phyloP scores from a whole-genome alignment of 768 basidiomycete genomes.

The Leccinum arenicola region DNA sequence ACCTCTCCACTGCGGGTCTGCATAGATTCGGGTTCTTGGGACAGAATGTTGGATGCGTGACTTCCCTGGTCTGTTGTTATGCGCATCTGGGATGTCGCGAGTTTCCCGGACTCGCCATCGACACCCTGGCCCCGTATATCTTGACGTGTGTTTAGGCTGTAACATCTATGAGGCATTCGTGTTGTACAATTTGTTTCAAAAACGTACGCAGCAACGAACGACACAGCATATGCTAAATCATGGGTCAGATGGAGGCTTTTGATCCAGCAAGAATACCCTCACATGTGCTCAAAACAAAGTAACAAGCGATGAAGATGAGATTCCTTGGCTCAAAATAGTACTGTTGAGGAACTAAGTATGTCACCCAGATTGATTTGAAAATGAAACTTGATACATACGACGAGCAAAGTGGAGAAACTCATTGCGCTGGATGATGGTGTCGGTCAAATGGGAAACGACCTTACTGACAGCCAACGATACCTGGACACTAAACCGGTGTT shows the following conservation, averaged over 20 bases:
- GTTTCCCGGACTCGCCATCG: constrained; percentile 35
- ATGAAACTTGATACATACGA: constrained; percentile 39
- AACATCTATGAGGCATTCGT: constrained; percentile 11
- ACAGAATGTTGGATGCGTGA: background rate
- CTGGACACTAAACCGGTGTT: constrained; percentile 65
- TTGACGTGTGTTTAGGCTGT: constrained; percentile 60
- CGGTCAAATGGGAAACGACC: background rate
- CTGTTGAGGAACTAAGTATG: constrained; percentile 30
- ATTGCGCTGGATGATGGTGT: constrained; percentile 18
- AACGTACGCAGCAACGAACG: constrained; percentile 63
- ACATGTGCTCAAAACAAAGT: constrained; percentile 69
- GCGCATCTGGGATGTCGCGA: constrained; percentile 27
- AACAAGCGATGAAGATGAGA: constrained; percentile 57
- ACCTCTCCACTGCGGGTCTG: constrained; percentile 7
- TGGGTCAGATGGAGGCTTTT: constrained; percentile 1
- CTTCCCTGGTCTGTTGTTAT: background rate
- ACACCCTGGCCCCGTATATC: constrained; percentile 53
- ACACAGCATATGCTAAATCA: constrained; percentile 55
- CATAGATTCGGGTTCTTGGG: background rate
- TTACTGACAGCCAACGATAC: constrained; percentile 26
- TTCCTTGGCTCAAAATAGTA: constrained; percentile 54
- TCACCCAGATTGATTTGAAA: background rate
- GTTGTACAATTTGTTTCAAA: background rate
- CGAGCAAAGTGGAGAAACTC: constrained; percentile 48
- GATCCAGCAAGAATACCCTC: constrained; percentile 22